These are phyloP conservation scores for Cucurbita maxima DNA, from an alignment of 306 rosid genomes.

Conservation along the genomic window DNA sequence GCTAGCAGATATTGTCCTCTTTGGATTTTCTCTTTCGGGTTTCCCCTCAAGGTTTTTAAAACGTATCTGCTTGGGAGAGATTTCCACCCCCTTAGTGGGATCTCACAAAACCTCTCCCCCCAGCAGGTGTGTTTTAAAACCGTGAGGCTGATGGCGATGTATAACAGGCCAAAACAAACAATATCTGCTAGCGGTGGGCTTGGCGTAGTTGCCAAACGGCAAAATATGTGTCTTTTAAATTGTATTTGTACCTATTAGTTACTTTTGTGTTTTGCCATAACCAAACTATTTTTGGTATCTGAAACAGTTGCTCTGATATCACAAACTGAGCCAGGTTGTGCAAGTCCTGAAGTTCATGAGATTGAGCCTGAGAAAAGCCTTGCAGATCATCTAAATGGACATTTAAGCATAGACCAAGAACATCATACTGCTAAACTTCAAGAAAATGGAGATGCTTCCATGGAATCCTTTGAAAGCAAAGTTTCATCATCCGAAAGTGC, in stretches of 20 bases:
- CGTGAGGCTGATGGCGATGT: too few relatives aligned
- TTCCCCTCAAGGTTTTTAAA: too few relatives aligned
- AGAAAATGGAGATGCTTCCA: constrained; percentile 15
- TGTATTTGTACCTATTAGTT: not conserved
- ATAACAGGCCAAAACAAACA: too few relatives aligned
- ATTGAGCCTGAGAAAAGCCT: constrained; percentile 26
- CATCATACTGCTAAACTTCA: constrained; percentile 14
- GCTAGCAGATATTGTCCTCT: too few relatives aligned
- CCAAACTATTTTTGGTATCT: constrained; percentile 13
- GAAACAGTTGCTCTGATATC: constrained; percentile 21
- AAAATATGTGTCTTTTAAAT: not conserved
- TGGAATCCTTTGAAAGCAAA: constrained; percentile 22
- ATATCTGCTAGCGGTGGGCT: too few relatives aligned
- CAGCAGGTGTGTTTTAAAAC: too few relatives aligned
- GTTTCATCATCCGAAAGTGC: constrained; percentile 27
- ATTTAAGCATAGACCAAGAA: constrained; percentile 13
- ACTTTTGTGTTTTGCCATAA: constrained; percentile 1
- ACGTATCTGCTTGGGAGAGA: too few relatives aligned
- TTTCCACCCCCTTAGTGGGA: too few relatives aligned
- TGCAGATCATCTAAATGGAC: constrained; percentile 20
- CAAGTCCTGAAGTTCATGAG: constrained; percentile 22
- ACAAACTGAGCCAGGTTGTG: constrained; percentile 27
- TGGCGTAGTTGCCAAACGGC: not conserved
- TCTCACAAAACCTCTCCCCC: too few relatives aligned
- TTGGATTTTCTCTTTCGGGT: too few relatives aligned